phyloP scores from a whole-genome alignment of 768 basidiomycete genomes.

The Psilocybe cyanescens region DNA sequence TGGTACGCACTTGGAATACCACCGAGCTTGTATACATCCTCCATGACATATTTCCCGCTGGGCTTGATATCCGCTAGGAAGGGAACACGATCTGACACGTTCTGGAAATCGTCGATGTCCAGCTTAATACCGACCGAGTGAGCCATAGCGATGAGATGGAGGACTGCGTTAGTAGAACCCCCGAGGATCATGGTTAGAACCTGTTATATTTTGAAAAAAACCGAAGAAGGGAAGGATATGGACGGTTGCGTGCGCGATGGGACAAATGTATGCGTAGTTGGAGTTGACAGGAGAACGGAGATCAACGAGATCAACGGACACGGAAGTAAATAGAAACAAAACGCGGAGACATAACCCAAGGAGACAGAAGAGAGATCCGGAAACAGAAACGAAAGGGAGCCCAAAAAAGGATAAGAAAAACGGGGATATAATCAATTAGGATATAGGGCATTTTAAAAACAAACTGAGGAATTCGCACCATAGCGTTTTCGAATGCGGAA shows the following conservation, averaged over 20 bases:
- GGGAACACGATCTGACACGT: slow-evolving; percentile 88
- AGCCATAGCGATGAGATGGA: slow-evolving; percentile 96
- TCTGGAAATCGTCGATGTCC: slow-evolving; percentile 91
- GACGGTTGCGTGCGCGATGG: neutral
- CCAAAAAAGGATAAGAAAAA: neutral
- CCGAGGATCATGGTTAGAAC: slow-evolving; percentile 96
- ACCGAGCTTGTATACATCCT: slow-evolving; percentile 93
- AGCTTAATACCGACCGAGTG: slow-evolving; percentile 93
- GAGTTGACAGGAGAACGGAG: neutral
- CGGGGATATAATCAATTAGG: slow-evolving; percentile 1
- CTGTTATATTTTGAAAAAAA: slow-evolving; percentile 39
- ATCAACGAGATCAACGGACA: neutral
- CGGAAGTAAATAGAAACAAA: slow-evolving; percentile 4
- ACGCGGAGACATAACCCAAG: neutral
- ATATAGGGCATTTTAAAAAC: neutral
- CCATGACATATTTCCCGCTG: slow-evolving; percentile 98
- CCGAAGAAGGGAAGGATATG: neutral
- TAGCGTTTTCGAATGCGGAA: slow-evolving; percentile 96
- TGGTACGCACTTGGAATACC: slow-evolving; percentile 86
- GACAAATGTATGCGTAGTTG: neutral
- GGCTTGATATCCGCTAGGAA: slow-evolving; percentile 98
- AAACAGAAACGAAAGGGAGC: neutral
- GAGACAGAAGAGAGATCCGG: slow-evolving; percentile 3
- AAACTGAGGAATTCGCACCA: slow-evolving; percentile 54
- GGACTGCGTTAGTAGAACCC: slow-evolving; percentile 96